Conservation (phyloP, 192 early-diverging fungal genomes). For the Chytriomyces sp. region DNA sequence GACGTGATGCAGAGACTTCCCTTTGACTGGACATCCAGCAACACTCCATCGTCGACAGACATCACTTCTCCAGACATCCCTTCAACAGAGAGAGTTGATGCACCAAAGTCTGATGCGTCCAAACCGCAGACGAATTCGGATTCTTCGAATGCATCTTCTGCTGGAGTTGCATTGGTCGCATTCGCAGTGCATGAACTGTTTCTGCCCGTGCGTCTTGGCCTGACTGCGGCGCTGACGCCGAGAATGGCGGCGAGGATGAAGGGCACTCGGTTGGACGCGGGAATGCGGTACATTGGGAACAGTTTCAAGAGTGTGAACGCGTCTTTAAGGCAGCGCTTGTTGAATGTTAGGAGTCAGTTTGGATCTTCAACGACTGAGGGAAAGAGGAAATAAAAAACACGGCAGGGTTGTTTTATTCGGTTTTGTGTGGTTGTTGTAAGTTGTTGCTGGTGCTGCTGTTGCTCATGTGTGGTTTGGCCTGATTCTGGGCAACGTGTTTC, state of each 20-base stretch:
- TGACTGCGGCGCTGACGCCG: conserved; percentile 45
- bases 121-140: neutral
- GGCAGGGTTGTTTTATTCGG: too few relatives aligned
- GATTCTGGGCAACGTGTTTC: too few relatives aligned
- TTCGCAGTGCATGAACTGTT: conserved; percentile 43
- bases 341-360: neutral
- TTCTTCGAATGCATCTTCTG: neutral
- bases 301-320: neutral
- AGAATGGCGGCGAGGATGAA: conserved; percentile 27
- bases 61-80: neutral
- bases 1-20: conserved; percentile 12
- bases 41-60: neutral
- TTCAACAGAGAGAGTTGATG: neutral
- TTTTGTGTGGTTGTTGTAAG: too few relatives aligned
- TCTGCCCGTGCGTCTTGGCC: conserved; percentile 39
- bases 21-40: neutral
- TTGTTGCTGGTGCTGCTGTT: too few relatives aligned
- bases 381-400: too few relatives aligned
- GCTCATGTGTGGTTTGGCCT: too few relatives aligned
- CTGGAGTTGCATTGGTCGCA: conserved; percentile 29
- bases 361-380: too few relatives aligned
- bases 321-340: neutral
- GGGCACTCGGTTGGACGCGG: conserved; percentile 6
- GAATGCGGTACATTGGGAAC: neutral
- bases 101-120: too few relatives aligned